A percentile compares a stretch with the other conserved stretches of the same genome.
Conservation (phyloP, 2,329 filamentous ascomycete species). For the Ophiocordyceps robertsii region DNA sequence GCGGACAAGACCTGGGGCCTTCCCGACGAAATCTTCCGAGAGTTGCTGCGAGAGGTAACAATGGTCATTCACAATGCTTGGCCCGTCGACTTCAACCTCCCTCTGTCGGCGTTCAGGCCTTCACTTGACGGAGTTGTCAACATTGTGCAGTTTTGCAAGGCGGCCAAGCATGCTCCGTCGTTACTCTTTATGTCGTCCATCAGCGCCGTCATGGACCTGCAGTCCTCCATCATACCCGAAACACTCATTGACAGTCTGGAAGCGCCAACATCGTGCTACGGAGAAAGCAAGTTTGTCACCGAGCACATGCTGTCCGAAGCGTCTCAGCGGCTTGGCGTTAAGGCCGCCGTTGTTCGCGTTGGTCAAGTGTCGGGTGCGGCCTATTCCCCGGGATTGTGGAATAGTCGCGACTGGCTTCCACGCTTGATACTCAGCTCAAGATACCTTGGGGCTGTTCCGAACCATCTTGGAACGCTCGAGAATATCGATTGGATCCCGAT, state of each 20-base stretch:
- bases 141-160: conserved; percentile 1
- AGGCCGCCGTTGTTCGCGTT: conserved; percentile 1
- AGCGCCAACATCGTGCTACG: conserved; percentile 1
- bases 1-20: background rate
- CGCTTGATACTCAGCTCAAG: conserved; percentile 3
- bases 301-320: conserved; percentile 2
- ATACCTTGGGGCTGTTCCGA: conserved; percentile 2
- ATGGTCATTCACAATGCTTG: conserved; percentile 5
- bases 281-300: conserved; percentile 3
- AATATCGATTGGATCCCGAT: conserved; percentile 5
- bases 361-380: conserved; percentile 2
- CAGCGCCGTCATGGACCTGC: conserved; percentile 1
- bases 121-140: conserved; percentile 1
- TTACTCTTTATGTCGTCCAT: conserved; percentile 4
- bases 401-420: conserved; percentile 3
- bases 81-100: conserved; percentile 4
- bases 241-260: background rate
- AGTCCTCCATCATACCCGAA: background rate
- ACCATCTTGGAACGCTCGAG: conserved; percentile 1
- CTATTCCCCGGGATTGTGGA: conserved; percentile 2
- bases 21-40: background rate
- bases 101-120: conserved; percentile 1
- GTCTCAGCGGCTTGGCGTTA: background rate
- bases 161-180: background rate
- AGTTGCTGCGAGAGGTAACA: background rate